Conservation (phyloP, 192 early-diverging fungal species). For the Dimargaris xerosporica region DNA sequence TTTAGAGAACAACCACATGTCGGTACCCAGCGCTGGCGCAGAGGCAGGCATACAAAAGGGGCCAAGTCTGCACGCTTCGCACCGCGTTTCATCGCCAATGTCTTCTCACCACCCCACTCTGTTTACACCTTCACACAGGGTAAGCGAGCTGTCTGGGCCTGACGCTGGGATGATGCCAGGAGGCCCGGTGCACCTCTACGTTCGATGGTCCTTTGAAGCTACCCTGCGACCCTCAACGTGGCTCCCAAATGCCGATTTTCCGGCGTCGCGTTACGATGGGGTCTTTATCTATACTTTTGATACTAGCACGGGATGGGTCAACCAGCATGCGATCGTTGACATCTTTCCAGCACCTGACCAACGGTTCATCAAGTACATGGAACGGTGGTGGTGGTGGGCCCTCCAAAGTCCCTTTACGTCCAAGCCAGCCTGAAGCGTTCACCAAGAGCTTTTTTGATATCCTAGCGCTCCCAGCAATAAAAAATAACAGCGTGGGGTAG, state of each 20-base stretch:
- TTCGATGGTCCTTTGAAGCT: conserved; percentile 12
- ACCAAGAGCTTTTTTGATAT: no score
- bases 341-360: conserved; percentile 4
- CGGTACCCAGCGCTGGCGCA: no score
- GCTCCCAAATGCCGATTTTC: neutral
- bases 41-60: no score
- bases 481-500: no score
- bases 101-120: no score
- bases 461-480: no score
- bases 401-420: neutral
- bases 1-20: no score
- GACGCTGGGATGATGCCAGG: neutral
- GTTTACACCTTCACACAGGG: no score
- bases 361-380: conserved; percentile 4
- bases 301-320: conserved; percentile 1
- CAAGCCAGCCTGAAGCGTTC: no score
- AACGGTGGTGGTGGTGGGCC: conserved; percentile 12
- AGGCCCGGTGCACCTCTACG: conserved; percentile 8
- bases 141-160: no score
- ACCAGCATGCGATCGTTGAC: conserved; percentile 5
- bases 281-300: conserved; percentile 12
- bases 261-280: conserved; percentile 5
- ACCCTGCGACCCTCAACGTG: neutral
- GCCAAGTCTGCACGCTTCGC: no score
- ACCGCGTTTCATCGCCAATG: no score